These are phyloP conservation scores for Agrocybe praecox DNA, from an alignment of 768 basidiomycete genomes.

Conservation along the genomic window DNA sequence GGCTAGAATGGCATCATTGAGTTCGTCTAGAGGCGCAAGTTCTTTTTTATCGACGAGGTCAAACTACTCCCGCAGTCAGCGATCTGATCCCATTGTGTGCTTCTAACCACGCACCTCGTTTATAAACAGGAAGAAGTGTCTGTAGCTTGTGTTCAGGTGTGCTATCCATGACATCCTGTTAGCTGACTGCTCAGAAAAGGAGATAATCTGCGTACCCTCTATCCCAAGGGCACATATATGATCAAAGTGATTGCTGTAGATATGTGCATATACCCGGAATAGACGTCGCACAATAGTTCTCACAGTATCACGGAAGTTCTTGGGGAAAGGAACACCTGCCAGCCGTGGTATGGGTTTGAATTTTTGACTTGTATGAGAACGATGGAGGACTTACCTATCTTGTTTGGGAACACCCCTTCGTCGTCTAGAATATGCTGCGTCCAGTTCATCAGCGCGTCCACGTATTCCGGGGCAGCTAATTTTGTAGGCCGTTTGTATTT, in stretches of 20 bases:
- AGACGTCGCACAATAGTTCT: conserved; percentile 90
- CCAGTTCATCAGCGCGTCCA: conserved; percentile 99
- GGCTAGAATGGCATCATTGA: conserved; percentile 86
- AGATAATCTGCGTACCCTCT: conserved; percentile 65
- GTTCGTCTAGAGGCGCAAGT: conserved; percentile 89
- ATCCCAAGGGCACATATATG: conserved; percentile 98
- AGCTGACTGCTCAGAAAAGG: background rate
- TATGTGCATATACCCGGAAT: conserved; percentile 97
- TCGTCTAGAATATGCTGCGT: conserved; percentile 92
- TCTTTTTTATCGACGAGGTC: conserved; percentile 97
- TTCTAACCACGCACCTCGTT: conserved; percentile 68
- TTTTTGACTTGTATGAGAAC: background rate
- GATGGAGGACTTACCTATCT: conserved; percentile 65
- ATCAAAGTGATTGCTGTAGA: conserved; percentile 99
- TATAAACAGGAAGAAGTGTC: conserved; percentile 97
- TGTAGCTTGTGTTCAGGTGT: conserved; percentile 97
- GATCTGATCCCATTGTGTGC: background rate
- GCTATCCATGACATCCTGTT: conserved; percentile 48
- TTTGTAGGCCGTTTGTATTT: conserved; percentile 91
- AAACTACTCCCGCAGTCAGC: conserved; percentile 55
- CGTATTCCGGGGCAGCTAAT: conserved; percentile 93
- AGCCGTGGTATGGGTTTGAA: background rate
- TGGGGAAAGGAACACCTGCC: conserved; percentile 89
- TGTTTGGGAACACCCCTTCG: conserved; percentile 90
- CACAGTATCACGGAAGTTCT: conserved; percentile 87